Base-by-base conservation (phyloP, 345 rosid genomes). In the Linum lewisii region DNA sequence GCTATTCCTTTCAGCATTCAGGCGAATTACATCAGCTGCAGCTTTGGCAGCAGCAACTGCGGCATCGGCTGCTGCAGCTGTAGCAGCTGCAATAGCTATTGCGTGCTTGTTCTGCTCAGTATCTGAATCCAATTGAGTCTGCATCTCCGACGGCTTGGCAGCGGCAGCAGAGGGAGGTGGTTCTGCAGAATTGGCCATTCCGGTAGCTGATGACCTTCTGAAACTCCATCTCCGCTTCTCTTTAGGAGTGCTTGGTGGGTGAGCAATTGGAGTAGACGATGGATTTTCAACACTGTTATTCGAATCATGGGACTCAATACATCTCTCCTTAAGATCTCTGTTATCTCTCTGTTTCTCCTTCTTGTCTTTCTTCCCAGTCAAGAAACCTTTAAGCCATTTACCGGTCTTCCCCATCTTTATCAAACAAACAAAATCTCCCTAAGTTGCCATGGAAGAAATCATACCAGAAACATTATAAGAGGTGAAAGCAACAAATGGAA, bases 141-240 rank as follows among this genome's bases (percentile, higher is more conserved):
- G 50, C 56, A 50, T 62, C 9, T 60, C 58, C 2, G 62, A 38
- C 6, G 65, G 52, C 36, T 42, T 72, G 7, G 70, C 24, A 37
- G 45, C 60, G 60, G 57, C 61, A 26, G 13, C 25, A 4, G 56
- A 16, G 47, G 47, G 21, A 52, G 24, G 42, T 49, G 68, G 63
- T 58, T 80, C 80, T 3, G 58, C 14, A 61, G 74, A 64, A 69
- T 65, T 75, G 36, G 73, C 75, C 61, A 77, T 71, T 37, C 72
- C 69, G 0, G 87, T 55, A 7, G 95, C 87, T 0, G 95, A 82
- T 10, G 99, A 84, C 63, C 95, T 80, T 55, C 91, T 76, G 55
- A 92, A 88, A 78, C 97, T 92, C 95, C 95, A 92, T 58, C 95
- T 76, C 65, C 77, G 70, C 72, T 83, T 92, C 68, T 92, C 99